These are phyloP conservation scores for Chlamydomonas schloesseri DNA, from an alignment of 139 green algal genomes.

Conservation along the genomic window DNA sequence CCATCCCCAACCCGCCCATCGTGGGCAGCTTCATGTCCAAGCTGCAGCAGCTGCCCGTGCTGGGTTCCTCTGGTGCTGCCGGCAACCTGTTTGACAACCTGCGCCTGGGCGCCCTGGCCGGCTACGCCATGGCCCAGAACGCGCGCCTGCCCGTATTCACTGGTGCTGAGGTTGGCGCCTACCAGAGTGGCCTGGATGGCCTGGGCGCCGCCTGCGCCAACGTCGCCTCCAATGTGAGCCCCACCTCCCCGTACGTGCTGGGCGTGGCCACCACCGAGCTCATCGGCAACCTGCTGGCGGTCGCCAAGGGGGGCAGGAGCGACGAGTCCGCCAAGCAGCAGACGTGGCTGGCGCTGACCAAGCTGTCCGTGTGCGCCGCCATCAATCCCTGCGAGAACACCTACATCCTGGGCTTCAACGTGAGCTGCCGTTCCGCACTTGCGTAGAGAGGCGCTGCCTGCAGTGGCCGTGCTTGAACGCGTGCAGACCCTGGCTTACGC, in stretches of 20 bases:
- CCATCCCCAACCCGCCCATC: too few species aligned
- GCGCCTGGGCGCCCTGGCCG: not conserved
- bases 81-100: not conserved
- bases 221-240: not conserved
- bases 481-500: too few species aligned
- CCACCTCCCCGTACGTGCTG: not conserved
- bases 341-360: not conserved
- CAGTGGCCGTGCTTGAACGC: too few species aligned
- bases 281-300: too few species aligned
- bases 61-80: too few species aligned
- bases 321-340: too few species aligned
- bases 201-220: not conserved
- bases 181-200: not conserved
- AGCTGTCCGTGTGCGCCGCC: not conserved
- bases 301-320: too few species aligned
- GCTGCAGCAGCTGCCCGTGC: too few species aligned
- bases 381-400: not conserved
- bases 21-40: too few species aligned
- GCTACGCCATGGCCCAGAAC: not conserved
- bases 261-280: too few species aligned
- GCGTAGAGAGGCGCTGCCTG: too few species aligned
- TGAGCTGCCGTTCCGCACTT: too few species aligned
- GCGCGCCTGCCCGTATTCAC: not conserved
- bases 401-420: not conserved
- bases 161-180: not conserved